Evolutionary conservation across 2,329 filamentous ascomycete genomes (phyloP), one percentile per base, ranked within the genome.

Genomic region (Sporothrix brasiliensis): DNA sequence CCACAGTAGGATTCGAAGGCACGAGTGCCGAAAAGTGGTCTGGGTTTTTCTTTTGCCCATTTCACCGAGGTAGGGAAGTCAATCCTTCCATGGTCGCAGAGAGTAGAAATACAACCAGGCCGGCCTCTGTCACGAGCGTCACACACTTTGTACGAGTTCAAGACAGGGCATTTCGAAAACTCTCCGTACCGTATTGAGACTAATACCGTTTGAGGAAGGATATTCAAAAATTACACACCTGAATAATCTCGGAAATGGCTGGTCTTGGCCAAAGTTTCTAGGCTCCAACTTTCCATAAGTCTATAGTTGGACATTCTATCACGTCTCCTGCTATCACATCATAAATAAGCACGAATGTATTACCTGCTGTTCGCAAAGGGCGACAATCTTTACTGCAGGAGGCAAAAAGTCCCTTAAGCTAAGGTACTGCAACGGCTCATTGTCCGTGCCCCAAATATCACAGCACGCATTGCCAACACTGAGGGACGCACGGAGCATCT

Each of bases 41-140:
- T 44, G 56, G 44, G 10, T 9, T 39, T 58, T 27, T 60, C 16
- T 63, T 16, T 49, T 47, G 16, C n/a, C 16, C 30, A 16, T n/a
- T 27, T 19, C 10, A 5, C 16, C 34, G 10, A 39, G 34, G 34
- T 30, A 61, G 34, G 34, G 56, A 44, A 44, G 34, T n/a, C n/a
- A 61, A 61, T 61, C 56, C 56, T 61, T 61, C 19, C 30, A 34
- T 30, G 56, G n/a, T 14, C 54, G 30, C 19, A 60, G 21, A 41
- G 30, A 60, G 30, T 39, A 41, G 56, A 60, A 60, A 41, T 60
- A 58, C 54, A 19, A 58, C 30, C 9, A 41, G 30, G 19, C 56
- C 7, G 2, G 30, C 27, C 54, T 58, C 9, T 13, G 30, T 13
- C 34, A 44, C 44, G 34, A 34, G 34, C 6, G 34, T 34, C 5